Evolutionary conservation across 495 filamentous ascomycete species (phyloP).

Genomic region (Aspergillus sparsus): DNA sequence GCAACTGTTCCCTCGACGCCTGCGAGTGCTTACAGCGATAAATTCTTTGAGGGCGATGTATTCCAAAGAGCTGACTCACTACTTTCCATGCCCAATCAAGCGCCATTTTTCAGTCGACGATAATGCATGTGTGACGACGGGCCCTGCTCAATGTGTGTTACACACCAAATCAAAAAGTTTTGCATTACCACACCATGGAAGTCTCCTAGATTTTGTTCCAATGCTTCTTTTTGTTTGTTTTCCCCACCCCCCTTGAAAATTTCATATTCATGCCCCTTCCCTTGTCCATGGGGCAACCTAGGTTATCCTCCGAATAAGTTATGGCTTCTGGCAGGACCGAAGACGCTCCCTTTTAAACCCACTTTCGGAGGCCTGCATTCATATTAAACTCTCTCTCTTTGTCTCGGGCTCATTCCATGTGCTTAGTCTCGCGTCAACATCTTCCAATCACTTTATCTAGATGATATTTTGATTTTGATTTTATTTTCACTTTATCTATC

Average conservation of each 20-base stretch:
- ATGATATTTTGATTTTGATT: background rate
- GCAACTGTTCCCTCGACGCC: constrained; percentile 84
- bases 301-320: background rate
- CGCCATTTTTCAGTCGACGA: constrained; percentile 43
- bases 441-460: background rate
- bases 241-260: background rate
- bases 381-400: background rate
- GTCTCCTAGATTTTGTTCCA: too few relatives aligned
- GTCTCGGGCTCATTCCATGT: too few relatives aligned
- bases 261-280: background rate
- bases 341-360: background rate
- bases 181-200: background rate
- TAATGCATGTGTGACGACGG: constrained; percentile 20
- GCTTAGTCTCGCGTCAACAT: too few relatives aligned
- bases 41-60: constrained; percentile 67
- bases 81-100: constrained; percentile 57
- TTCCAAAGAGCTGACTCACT: constrained; percentile 74
- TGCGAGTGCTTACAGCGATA: constrained; percentile 64
- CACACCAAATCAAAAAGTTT: background rate
- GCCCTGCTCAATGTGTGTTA: background rate
- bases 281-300: background rate
- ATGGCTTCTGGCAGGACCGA: constrained; percentile 3
- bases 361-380: background rate
- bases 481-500: background rate
- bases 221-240: background rate